phyloP scores from a whole-genome alignment of 345 rosid genomes.

The Populus simonii region DNA sequence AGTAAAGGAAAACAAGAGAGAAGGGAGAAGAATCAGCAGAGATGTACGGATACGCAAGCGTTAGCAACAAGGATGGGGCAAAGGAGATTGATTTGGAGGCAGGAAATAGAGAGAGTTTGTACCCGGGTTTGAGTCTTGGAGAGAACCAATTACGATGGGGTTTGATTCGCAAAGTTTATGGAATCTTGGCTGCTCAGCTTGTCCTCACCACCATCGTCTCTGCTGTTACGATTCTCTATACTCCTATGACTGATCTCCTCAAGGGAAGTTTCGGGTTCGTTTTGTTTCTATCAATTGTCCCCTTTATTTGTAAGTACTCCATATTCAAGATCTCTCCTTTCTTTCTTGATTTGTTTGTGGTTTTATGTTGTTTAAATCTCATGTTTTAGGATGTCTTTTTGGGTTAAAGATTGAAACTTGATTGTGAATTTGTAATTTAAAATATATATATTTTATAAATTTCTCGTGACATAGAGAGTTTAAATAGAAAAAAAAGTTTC shows the following conservation, averaged over 20 bases:
- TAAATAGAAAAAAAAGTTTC: too few species aligned
- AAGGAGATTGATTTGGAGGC: conserved; percentile 58
- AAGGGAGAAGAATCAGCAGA: background rate
- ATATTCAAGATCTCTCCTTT: conserved; percentile 2
- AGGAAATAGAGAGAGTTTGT: conserved; percentile 57
- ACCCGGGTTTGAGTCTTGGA: conserved; percentile 74
- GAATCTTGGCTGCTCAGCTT: conserved; percentile 76
- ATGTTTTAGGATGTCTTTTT: background rate
- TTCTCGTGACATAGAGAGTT: too few species aligned
- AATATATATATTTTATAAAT: too few species aligned
- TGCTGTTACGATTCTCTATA: conserved; percentile 55
- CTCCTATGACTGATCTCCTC: conserved; percentile 68
- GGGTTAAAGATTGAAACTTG: background rate
- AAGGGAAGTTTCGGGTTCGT: conserved; percentile 68
- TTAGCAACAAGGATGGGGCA: conserved; percentile 27
- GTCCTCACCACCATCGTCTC: conserved; percentile 79
- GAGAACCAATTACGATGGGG: conserved; percentile 96
- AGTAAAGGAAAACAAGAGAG: background rate
- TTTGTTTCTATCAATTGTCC: conserved; percentile 64
- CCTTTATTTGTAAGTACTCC: conserved; percentile 62
- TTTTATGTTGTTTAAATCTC: background rate
- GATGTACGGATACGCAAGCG: conserved; percentile 58
- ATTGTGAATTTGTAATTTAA: background rate
- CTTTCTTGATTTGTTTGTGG: background rate
- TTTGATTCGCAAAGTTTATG: conserved; percentile 86